A percentile compares a stretch with the other conserved stretches of the same genome.
phyloP scores from a whole-genome alignment of 345 rosid species.

The Eutrema yunnanense region DNA sequence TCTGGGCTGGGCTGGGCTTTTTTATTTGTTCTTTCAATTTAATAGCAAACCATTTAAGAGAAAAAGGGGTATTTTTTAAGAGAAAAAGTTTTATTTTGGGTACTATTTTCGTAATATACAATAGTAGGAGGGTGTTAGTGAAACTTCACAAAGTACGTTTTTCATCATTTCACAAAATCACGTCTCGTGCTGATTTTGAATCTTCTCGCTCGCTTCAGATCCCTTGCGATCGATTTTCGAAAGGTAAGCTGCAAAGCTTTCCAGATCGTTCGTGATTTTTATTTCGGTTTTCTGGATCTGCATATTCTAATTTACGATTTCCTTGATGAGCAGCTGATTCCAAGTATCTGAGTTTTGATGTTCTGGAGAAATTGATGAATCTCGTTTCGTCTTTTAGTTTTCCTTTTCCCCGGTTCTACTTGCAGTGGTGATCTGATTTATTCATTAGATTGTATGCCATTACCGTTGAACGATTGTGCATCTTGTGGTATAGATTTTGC shows the following conservation, averaged over 20 bases:
- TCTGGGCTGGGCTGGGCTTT: too few relatives aligned
- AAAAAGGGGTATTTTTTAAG: not conserved
- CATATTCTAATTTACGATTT: not conserved
- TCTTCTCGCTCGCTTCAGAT: not conserved
- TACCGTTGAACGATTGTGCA: not conserved
- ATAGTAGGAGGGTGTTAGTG: slow-evolving; percentile 1
- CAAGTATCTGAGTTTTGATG: not conserved
- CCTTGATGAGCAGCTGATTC: not conserved
- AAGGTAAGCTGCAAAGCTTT: slow-evolving; percentile 9
- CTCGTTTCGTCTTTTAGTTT: not conserved
- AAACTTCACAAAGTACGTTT: not conserved
- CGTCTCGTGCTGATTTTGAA: not conserved
- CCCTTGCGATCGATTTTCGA: slow-evolving; percentile 8
- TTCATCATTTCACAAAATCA: not conserved
- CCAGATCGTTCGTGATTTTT: not conserved
- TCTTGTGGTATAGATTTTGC: not conserved
- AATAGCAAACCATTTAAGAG: too few relatives aligned
- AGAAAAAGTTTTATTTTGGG: not conserved
- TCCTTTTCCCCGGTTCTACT: too few relatives aligned
- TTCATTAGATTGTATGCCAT: not conserved
- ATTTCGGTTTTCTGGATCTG: not conserved
- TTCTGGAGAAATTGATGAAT: not conserved
- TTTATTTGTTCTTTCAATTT: too few relatives aligned
- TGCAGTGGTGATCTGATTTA: not conserved
- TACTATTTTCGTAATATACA: not conserved